Base-by-base conservation (phyloP, 768 basidiomycete genomes). In the Mycena galopus region DNA sequence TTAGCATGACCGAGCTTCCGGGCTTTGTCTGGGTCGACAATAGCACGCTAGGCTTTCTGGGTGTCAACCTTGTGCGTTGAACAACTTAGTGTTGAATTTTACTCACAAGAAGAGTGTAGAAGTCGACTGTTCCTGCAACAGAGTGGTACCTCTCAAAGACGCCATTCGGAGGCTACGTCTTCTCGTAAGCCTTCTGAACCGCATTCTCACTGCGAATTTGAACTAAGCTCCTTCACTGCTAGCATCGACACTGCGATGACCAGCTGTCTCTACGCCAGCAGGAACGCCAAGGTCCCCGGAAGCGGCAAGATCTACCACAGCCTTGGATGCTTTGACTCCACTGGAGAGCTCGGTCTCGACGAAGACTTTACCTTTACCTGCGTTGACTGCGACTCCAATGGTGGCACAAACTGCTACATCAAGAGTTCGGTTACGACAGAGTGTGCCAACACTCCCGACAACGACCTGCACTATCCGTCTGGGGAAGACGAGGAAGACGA, bases 1-100 rank as follows among this genome's bases (percentile, higher is more conserved):
- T 66, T 23, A 56, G 25, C 35, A 66, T 66, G 65, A 55, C 53
- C 16, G 51, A 56, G 35, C 51, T 57, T 32, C 65, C 65, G 23
- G 42, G 14, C 53, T 66, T 66, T 44, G 65, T 17, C 16, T 66
- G 65, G 65, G 65, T 66, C 27, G 27, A 66, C 55, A 66, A 66
- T 23, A 23, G 25, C 53, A 66, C 65, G 12, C 7, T 42, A 19
- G 65, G 65, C 55, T 66, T 32, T 11, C 55, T 66, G 2, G 65
- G 65, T n/a, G 65, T 66, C 35, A 57, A 66, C 55, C 53, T 66
- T 12, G 65, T 66, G 21, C 27, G 55, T 66, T 25, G 53, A 53
- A 8, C 29, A n/a, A 66, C 16, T 44, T 23, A 14, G 4, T 16
- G 23, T 37, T 64, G 50, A 27, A 35, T 66, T 57, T 42, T 33